Percentiles rank a stretch among this genome's conserved stretches.
Conservation (phyloP, 352 stramenopile genomes). For the Peronospora belbahrii region DNA sequence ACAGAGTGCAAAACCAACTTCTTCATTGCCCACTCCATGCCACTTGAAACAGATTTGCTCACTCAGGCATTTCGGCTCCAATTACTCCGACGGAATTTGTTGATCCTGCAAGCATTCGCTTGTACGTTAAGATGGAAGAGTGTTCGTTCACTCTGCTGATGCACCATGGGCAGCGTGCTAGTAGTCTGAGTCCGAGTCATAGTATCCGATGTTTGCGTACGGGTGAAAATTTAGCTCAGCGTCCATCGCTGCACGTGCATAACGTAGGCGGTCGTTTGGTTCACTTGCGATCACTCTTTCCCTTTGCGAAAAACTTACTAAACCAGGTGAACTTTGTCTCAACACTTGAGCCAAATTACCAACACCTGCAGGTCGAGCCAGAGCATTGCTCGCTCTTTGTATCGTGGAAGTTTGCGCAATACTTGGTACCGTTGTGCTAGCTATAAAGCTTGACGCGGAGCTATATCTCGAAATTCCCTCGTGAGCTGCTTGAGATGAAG, state of each 20-base stretch:
- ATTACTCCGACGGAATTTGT: not conserved
- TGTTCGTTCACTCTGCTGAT: not conserved
- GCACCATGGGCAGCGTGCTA: not conserved
- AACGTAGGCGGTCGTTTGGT: too few species aligned
- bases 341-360: too few species aligned
- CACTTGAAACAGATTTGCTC: too few species aligned
- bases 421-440: not conserved
- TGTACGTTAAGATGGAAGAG: not conserved
- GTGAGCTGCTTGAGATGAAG: not conserved
- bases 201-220: constrained; percentile 4
- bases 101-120: too few species aligned
- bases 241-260: too few species aligned
- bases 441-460: not conserved
- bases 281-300: too few species aligned
- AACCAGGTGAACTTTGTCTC: too few species aligned
- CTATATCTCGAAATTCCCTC: not conserved
- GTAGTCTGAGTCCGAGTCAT: constrained; percentile 11
- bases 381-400: not conserved
- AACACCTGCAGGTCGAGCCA: too few species aligned
- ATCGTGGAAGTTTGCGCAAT: not conserved
- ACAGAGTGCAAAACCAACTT: too few species aligned
- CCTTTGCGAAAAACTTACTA: too few species aligned
- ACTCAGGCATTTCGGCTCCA: not conserved
- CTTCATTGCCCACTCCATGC: too few species aligned
- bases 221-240: too few species aligned